These are phyloP conservation scores for Hypoxylon sp. DNA, from an alignment of 2,329 filamentous ascomycete genomes.

Conservation along the genomic window DNA sequence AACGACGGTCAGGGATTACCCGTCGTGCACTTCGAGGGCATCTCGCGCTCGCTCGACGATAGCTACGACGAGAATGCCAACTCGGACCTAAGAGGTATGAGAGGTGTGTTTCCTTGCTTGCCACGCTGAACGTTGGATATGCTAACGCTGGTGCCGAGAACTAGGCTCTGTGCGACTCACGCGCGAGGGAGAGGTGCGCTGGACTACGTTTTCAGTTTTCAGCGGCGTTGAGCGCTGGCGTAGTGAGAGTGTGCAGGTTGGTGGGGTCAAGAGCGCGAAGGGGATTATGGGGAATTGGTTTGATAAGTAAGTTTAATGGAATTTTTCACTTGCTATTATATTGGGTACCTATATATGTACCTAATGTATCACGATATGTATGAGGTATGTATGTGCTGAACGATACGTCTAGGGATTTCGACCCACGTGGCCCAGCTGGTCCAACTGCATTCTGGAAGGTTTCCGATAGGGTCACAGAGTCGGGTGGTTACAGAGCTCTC, in stretches of 20 bases:
- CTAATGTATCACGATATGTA: too few relatives aligned
- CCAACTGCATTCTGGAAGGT: constrained; percentile 86
- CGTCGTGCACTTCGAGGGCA: constrained; percentile 77
- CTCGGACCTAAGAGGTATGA: constrained; percentile 73
- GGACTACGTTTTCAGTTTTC: constrained; percentile 78
- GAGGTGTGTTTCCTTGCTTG: constrained; percentile 47
- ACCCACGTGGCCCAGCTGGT: constrained; percentile 77
- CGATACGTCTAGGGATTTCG: constrained; percentile 68
- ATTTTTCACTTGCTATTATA: neutral
- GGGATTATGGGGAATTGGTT: constrained; percentile 85
- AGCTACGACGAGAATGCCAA: constrained; percentile 78
- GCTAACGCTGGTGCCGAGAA: constrained; percentile 30
- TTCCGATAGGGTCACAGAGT: constrained; percentile 61
- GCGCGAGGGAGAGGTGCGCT: constrained; percentile 78
- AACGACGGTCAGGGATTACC: constrained; percentile 72
- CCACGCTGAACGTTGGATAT: neutral
- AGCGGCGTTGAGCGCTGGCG: constrained; percentile 79
- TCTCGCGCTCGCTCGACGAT: constrained; percentile 73
- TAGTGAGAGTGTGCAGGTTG: constrained; percentile 83
- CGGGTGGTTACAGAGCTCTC: constrained; percentile 54
- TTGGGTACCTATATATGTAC: neutral
- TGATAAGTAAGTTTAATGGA: constrained; percentile 69
- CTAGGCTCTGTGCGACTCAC: constrained; percentile 76
- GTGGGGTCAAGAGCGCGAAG: constrained; percentile 74
- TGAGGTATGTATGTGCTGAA: constrained; percentile 13